These are phyloP conservation scores for Schizochytrium sp. DNA, from an alignment of 108 stramenopile genomes.

Conservation along the genomic window DNA sequence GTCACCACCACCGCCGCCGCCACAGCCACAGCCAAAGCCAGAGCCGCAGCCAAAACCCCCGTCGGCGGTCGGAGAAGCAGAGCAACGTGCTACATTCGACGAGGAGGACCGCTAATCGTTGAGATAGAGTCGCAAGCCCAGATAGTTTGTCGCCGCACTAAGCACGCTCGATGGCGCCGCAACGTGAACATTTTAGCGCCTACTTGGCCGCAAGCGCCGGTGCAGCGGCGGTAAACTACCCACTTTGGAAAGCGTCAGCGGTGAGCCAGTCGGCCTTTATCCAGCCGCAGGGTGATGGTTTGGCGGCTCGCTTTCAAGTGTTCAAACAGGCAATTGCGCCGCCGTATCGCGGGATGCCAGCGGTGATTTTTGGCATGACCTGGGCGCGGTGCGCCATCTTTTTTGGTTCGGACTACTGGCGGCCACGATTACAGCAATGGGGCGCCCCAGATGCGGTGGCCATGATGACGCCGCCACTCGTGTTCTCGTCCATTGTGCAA, in stretches of 20 bases:
- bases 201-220: background rate
- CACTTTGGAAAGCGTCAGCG: conserved; percentile 46
- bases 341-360: conserved; percentile 82
- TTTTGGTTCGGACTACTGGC: conserved; percentile 76
- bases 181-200: background rate
- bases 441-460: conserved; percentile 29
- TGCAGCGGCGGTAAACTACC: background rate
- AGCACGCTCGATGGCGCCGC: background rate
- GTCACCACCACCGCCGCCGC: too few relatives aligned
- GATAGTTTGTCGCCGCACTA: too few relatives aligned
- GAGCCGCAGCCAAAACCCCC: too few relatives aligned
- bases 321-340: conserved; percentile 81
- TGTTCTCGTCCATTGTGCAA: conserved; percentile 66
- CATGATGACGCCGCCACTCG: conserved; percentile 68
- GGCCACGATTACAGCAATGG: conserved; percentile 37
- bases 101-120: too few relatives aligned
- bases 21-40: too few relatives aligned
- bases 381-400: conserved; percentile 96
- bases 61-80: too few relatives aligned
- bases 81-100: too few relatives aligned
- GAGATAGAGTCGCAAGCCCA: too few relatives aligned
- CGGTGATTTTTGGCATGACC: conserved; percentile 84
- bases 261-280: conserved; percentile 46
- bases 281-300: background rate
- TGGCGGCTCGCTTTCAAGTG: background rate